phyloP scores from a whole-genome alignment of 2,329 filamentous ascomycete species.

The Rhynchosporium agropyri region DNA sequence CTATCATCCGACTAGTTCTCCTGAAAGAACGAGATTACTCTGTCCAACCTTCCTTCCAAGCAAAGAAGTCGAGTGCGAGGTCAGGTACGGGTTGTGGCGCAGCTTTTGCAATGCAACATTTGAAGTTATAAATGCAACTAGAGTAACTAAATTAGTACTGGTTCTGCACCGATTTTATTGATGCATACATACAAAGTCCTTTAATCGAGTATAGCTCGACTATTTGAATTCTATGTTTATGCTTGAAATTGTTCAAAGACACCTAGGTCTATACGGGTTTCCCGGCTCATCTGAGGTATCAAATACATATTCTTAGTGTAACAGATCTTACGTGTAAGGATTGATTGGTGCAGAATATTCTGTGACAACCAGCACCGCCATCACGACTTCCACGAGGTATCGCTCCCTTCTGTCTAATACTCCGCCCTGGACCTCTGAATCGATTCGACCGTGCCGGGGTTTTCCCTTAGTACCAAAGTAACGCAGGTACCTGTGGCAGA shows the following conservation, averaged over 20 bases:
- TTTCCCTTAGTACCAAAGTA: not conserved
- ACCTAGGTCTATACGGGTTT: slow-evolving; percentile 12
- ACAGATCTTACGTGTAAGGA: slow-evolving; percentile 1
- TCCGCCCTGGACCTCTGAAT: too few species aligned
- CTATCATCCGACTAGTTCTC: not conserved
- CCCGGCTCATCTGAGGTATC: not conserved
- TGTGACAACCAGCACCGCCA: slow-evolving; percentile 3
- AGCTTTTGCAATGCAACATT: not conserved
- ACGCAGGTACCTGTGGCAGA: slow-evolving; percentile 1
- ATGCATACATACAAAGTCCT: too few species aligned
- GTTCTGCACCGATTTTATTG: too few species aligned
- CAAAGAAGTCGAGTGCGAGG: slow-evolving; percentile 8
- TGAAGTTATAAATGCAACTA: too few species aligned
- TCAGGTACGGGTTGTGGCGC: slow-evolving; percentile 22
- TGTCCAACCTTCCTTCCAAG: not conserved
- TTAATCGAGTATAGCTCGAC: too few species aligned
- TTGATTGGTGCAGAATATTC: slow-evolving; percentile 12
- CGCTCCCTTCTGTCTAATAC: not conserved
- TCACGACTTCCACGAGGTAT: not conserved
- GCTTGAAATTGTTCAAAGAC: slow-evolving; percentile 15
- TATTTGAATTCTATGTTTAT: too few species aligned
- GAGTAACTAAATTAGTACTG: too few species aligned
- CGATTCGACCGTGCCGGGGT: too few species aligned
- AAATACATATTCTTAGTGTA: slow-evolving; percentile 9
- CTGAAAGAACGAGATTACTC: not conserved